Evolutionary conservation across 495 filamentous ascomycete genomes (phyloP).

Genomic region (Mytilinidion resinicola): DNA sequence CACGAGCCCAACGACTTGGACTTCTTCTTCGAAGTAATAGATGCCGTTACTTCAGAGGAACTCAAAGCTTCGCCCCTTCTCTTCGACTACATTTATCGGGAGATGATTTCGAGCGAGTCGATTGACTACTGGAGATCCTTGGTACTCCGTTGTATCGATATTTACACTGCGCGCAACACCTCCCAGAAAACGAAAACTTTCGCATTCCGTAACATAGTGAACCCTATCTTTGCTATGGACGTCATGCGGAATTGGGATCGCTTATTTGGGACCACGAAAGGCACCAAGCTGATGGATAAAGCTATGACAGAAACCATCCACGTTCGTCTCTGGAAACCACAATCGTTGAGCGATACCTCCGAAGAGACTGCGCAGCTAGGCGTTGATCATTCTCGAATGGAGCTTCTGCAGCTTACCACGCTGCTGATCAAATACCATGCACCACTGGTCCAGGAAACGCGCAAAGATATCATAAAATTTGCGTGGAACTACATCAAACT

Average conservation of each 20-base stretch:
- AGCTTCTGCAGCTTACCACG: slow-evolving; percentile 88
- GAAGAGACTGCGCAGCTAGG: slow-evolving; percentile 82
- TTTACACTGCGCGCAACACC: slow-evolving; percentile 70
- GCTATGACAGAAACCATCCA: slow-evolving; percentile 86
- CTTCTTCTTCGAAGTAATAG: slow-evolving; percentile 79
- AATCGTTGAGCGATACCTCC: slow-evolving; percentile 64
- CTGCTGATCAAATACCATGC: slow-evolving; percentile 92
- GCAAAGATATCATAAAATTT: slow-evolving; percentile 98
- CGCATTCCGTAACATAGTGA: slow-evolving; percentile 83
- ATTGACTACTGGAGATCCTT: slow-evolving; percentile 83
- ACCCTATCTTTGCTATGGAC: slow-evolving; percentile 96
- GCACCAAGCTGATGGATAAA: slow-evolving; percentile 76
- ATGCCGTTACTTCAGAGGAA: slow-evolving; percentile 75
- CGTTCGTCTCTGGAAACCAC: slow-evolving; percentile 88
- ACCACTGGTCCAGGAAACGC: slow-evolving; percentile 73
- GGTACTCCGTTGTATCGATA: slow-evolving; percentile 77
- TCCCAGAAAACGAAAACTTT: slow-evolving; percentile 90
- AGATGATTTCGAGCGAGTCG: slow-evolving; percentile 77
- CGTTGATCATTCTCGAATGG: slow-evolving; percentile 93
- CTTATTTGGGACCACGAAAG: slow-evolving; percentile 48
- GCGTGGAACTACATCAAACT: slow-evolving; percentile 97
- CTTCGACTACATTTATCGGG: slow-evolving; percentile 72
- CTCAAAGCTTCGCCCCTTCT: slow-evolving; percentile 70
- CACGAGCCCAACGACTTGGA: slow-evolving; percentile 74
- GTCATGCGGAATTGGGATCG: slow-evolving; percentile 63